Conservation (phyloP, 805 yeast species). For the Hanseniaspora vineae region DNA sequence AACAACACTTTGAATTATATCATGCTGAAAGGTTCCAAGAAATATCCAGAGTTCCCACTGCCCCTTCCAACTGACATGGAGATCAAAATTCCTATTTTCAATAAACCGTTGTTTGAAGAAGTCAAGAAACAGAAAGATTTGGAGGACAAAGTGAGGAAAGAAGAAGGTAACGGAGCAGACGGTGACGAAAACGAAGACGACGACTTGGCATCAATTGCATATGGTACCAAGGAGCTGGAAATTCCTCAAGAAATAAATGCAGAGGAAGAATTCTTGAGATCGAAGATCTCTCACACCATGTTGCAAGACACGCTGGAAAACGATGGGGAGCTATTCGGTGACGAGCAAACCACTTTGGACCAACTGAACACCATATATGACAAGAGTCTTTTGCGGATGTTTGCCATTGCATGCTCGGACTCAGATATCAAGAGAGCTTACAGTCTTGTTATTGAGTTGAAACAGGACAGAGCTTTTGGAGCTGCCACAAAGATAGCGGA, state of each 20-base stretch:
- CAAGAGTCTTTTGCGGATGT: conserved; percentile 60
- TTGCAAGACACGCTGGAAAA: conserved; percentile 43
- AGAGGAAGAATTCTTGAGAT: conserved; percentile 54
- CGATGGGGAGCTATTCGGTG: conserved; percentile 30
- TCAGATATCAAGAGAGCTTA: conserved; percentile 53
- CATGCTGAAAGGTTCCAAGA: conserved; percentile 50
- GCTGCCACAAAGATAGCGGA: conserved; percentile 83
- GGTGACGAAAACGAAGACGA: conserved; percentile 11
- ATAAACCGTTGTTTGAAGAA: conserved; percentile 18
- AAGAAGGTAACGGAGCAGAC: conserved; percentile 12
- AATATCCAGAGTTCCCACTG: conserved; percentile 72
- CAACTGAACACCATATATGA: conserved; percentile 52
- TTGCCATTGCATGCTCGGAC: conserved; percentile 62
- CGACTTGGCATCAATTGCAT: conserved; percentile 4
- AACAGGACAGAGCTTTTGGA: conserved; percentile 62
- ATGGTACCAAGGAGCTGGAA: conserved; percentile 13
- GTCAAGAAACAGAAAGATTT: conserved; percentile 20
- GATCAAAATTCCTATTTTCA: conserved; percentile 48
- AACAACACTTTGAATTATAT: conserved; percentile 33
- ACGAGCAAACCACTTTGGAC: conserved; percentile 38
- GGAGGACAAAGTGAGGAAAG: conserved; percentile 13
- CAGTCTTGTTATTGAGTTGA: conserved; percentile 54
- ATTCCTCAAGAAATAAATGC: conserved; percentile 26
- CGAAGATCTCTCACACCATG: conserved; percentile 47
- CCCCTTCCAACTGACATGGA: conserved; percentile 74